Base-by-base conservation (phyloP, 164 flowering plant genomes). In the Dillenia turbinata region DNA sequence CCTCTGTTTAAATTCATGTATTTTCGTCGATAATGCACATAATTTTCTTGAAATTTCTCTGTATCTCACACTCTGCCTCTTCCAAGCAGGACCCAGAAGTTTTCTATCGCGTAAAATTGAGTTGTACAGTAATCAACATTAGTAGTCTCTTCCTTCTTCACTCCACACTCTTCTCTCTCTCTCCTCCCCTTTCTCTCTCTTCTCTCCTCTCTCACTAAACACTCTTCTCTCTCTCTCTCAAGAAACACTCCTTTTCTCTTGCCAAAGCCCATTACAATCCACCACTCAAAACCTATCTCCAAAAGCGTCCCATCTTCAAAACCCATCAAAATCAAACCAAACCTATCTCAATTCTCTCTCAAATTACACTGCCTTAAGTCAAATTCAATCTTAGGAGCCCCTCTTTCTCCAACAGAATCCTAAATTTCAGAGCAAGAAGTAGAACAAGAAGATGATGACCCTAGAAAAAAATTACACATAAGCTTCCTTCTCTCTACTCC, bases 61-160 rank as follows among this genome's bases (percentile, higher is more conserved):
- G 78, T 87, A 90, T 3, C 73, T 61, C 13, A 92, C 79, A 22
- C 75, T 69, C 50, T 83, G 89, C 9, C 80, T 71, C 69, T 78
- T 85, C 97, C 97, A 92, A 0, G 76, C 84, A 10, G 97, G 96
- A 0, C 99, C 97, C 0, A 96, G 93, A 5, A 87, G 82, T 60
- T 85, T 87, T 47, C 91, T 63, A n/a, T 92, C 97, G 0, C 97
- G 76, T 11, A 95, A 55, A 26, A 95, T 87, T 1, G 99, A 64
- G 54, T 92, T 90, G 72, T 88, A 88, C 16, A 95, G 76, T 11
- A 95, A 87, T 59, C n/a, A n/a, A n/a, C n/a, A n/a, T n/a, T n/a
- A n/a, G n/a, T n/a, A n/a, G n/a, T n/a, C n/a, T n/a, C n/a, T n/a
- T n/a, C n/a, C n/a, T n/a, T n/a, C n/a, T n/a, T n/a, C n/a, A n/a